Conservation (phyloP, 768 basidiomycete genomes). For the Russula sp. region DNA sequence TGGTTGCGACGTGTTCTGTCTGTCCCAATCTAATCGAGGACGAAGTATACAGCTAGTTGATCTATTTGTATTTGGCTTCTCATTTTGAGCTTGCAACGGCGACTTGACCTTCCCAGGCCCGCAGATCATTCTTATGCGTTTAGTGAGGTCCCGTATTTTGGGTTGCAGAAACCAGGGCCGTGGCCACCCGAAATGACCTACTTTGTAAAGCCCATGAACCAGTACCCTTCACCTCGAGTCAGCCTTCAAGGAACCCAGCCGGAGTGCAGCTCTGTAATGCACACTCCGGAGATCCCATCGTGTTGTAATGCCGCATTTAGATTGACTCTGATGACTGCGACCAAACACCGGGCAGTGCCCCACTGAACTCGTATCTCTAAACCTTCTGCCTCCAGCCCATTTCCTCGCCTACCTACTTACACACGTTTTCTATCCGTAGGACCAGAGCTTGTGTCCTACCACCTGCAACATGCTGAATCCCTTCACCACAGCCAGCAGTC, state of each 20-base stretch:
- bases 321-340: neutral
- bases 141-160: neutral
- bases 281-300: slow-evolving; percentile 11
- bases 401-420: neutral
- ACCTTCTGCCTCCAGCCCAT: neutral
- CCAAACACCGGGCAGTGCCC: slow-evolving; percentile 4
- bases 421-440: slow-evolving; percentile 10
- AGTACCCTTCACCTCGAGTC: neutral
- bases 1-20: neutral
- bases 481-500: neutral
- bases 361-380: neutral
- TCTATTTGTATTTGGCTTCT: neutral
- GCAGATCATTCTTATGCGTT: slow-evolving; percentile 10
- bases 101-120: slow-evolving; percentile 10
- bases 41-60: slow-evolving; percentile 1
- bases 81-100: slow-evolving; percentile 2
- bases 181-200: slow-evolving; percentile 8
- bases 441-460: neutral
- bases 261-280: slow-evolving; percentile 1
- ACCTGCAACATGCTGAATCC: slow-evolving; percentile 12
- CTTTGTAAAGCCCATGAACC: neutral
- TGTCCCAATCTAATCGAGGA: neutral
- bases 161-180: slow-evolving; percentile 14
- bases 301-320: slow-evolving; percentile 12
- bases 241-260: slow-evolving; percentile 15